Evolutionary conservation across 2,329 filamentous ascomycete species (phyloP), one percentile per base, ranked within the genome.

Genomic region (Fusarium redolens): DNA sequence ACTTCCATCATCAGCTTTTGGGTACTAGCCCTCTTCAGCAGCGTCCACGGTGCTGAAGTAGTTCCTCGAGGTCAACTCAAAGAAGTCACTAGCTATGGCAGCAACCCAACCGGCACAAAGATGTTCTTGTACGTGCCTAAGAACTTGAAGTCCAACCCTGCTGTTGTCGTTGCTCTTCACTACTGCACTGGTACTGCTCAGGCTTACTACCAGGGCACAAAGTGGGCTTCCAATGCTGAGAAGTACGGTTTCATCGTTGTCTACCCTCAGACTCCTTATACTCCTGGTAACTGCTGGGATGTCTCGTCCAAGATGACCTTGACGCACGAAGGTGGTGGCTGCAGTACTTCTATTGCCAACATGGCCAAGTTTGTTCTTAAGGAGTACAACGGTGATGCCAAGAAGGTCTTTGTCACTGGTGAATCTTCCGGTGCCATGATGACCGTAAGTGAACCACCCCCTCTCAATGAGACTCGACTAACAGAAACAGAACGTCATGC

Each of bases 391-490:
- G 64, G 61, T 17, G 64, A 67, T 28, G 14, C 64, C 10, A 67
- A 67, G 64, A 40, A 38, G 13, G 64, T 67, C 2, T 67, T 67
- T 22, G 62, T 67, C 22, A 67, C 64, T 35, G 64, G 64, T 35
- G 64, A 67, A 47, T 67, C 64, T 22, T 67, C 64, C 4, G 64
- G 64, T 5, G 64, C 64, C 28, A 67, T 67, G 64, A 67, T 67
- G 64, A 67, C 64, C 11, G 64, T 67, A 13, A 44, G 64, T 59
- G 4, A 20, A 8, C 31, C 25, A 15, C 2, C 8, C 8, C 3
- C 18, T 7, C 12, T 25, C 43, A 15, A 31, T 15, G 0, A 18
- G 8, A 2, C 3, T 4, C 20, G 4, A 13, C 61, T 66, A 33
- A 66, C 4, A 20, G 2, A 5, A 1, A 44, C 14, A 67, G 64